These are phyloP conservation scores for Dendrobium huoshanense DNA, from an alignment of 106 monocot species.

Conservation along the genomic window DNA sequence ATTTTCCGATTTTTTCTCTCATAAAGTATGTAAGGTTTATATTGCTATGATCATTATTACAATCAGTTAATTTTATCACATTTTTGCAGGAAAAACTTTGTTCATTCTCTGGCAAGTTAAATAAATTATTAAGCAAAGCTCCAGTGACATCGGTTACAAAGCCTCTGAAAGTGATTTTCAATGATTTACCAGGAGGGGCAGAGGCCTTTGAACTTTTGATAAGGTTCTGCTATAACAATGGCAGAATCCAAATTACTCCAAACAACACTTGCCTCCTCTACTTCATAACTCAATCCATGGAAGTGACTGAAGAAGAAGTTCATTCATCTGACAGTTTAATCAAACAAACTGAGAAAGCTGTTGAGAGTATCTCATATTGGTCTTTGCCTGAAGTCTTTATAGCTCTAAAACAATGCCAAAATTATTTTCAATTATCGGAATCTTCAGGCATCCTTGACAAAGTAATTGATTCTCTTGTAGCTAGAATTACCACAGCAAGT, in stretches of 20 bases:
- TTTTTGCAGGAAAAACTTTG: constrained; percentile 58
- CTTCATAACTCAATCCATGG: constrained; percentile 17
- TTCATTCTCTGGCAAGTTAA: constrained; percentile 43
- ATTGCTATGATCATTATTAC: background rate
- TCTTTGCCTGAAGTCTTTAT: constrained; percentile 54
- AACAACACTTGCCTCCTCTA: constrained; percentile 11
- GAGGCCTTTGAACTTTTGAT: constrained; percentile 31
- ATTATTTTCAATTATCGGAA: constrained; percentile 10
- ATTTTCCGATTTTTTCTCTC: background rate
- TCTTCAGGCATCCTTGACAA: constrained; percentile 34
- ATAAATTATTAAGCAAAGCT: constrained; percentile 32
- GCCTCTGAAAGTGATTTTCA: constrained; percentile 38
- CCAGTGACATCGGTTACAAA: constrained; percentile 13
- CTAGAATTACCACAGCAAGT: constrained; percentile 30
- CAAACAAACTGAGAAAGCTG: constrained; percentile 31
- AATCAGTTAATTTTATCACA: background rate
- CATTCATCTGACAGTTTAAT: constrained; percentile 30
- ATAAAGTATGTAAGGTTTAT: background rate
- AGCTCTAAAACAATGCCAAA: constrained; percentile 66
- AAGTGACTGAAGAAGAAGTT: constrained; percentile 18
- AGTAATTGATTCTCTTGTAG: constrained; percentile 47
- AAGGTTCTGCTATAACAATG: constrained; percentile 17
- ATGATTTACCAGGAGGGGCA: constrained; percentile 61
- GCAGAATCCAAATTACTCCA: constrained; percentile 9
- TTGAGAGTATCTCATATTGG: constrained; percentile 45